Conservation (phyloP, 108 stramenopile genomes). For the Cyclostephanos tholiformis region DNA sequence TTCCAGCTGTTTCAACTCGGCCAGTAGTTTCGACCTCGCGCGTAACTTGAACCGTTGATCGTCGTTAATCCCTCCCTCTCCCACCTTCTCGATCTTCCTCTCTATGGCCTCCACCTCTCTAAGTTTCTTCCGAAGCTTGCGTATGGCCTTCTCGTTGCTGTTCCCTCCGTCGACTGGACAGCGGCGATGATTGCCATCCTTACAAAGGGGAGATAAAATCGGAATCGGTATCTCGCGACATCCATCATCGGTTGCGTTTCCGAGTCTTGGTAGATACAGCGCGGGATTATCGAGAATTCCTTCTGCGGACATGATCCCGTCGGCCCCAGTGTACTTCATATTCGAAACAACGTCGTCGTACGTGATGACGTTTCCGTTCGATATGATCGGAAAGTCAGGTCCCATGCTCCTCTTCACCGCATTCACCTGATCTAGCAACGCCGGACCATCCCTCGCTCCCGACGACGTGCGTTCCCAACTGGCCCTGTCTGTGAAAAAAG, state of each 20-base stretch:
- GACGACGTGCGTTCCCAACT: conserved; percentile 81
- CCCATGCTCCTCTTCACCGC: conserved; percentile 43
- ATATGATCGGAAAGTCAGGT: conserved; percentile 66
- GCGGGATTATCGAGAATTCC: conserved; percentile 93
- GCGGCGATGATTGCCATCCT: conserved; percentile 15
- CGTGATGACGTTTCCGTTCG: conserved; percentile 90
- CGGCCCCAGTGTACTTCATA: conserved; percentile 67
- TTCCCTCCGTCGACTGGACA: no score
- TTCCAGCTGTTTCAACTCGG: conserved; percentile 19
- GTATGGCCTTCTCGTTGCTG: conserved; percentile 20
- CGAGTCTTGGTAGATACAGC: conserved; percentile 67
- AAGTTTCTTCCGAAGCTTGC: conserved; percentile 67
- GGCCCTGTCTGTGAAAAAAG: conserved; percentile 57
- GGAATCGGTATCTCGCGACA: conserved; percentile 10
- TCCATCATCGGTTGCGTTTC: conserved; percentile 35
- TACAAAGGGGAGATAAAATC: conserved; percentile 20
- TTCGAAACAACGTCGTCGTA: conserved; percentile 80
- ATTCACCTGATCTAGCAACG: conserved; percentile 87
- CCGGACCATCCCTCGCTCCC: conserved; percentile 91
- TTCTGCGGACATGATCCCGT: conserved; percentile 94
- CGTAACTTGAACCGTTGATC: conserved; percentile 59
- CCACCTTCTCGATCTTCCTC: conserved; percentile 41
- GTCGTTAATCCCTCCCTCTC: conserved; percentile 39
- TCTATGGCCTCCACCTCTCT: conserved; percentile 65
- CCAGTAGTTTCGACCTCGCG: conserved; percentile 43